These are phyloP conservation scores for Coemansia sp. DNA, from an alignment of 192 early-diverging fungal species.

Conservation along the genomic window DNA sequence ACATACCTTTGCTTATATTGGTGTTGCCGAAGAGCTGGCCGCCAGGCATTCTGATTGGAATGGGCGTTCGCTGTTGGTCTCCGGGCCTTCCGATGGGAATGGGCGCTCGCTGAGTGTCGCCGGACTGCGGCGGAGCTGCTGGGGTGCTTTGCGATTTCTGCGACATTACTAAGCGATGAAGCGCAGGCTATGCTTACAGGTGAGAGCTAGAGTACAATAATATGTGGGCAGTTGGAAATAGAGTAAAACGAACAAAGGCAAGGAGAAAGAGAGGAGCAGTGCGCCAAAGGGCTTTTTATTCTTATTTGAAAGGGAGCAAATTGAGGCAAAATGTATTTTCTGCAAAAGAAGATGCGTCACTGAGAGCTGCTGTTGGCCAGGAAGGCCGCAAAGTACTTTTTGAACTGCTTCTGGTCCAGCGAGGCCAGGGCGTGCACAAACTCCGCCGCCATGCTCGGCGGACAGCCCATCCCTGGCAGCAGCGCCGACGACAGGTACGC, in stretches of 20 bases:
- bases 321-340: background rate
- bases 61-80: constrained; percentile 9
- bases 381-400: constrained; percentile 65
- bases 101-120: constrained; percentile 11
- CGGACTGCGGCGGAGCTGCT: background rate
- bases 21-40: background rate
- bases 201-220: background rate
- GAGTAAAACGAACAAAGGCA: constrained; percentile 14
- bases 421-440: constrained; percentile 78
- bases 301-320: background rate
- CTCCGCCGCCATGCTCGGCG: constrained; percentile 63
- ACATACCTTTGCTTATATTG: constrained; percentile 1
- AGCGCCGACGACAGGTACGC: constrained; percentile 37
- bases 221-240: background rate
- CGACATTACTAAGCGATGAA: constrained; percentile 19
- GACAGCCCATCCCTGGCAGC: constrained; percentile 59
- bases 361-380: constrained; percentile 18
- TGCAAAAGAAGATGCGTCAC: background rate
- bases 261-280: constrained; percentile 3
- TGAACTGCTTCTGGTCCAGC: constrained; percentile 67
- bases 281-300: background rate
- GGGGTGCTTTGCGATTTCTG: constrained; percentile 18
- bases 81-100: constrained; percentile 16
- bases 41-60: constrained; percentile 15
- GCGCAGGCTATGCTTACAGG: constrained; percentile 4